phyloP scores from a whole-genome alignment of 352 stramenopile genomes.

The Globisporangium rhizosaccharum region DNA sequence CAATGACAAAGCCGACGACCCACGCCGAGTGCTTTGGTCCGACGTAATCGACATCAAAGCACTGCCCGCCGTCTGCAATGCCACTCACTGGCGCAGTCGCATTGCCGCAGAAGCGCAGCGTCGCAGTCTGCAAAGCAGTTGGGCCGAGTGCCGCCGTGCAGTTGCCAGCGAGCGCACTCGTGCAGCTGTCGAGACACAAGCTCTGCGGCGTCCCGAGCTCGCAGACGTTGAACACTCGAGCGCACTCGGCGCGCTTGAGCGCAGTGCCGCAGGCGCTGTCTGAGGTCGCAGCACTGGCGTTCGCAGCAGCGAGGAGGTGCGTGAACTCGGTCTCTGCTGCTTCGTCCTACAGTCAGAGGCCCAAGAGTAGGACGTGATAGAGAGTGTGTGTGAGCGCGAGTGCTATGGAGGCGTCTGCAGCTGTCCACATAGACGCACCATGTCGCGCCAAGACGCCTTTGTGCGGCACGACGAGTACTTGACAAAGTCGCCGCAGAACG shows the following conservation, averaged over 20 bases:
- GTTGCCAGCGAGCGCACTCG: slow-evolving; percentile 27
- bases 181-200: slow-evolving; percentile 50
- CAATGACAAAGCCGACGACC: slow-evolving; percentile 77
- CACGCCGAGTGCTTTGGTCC: slow-evolving; percentile 59
- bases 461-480: slow-evolving; percentile 53
- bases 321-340: slow-evolving; percentile 29
- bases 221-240: slow-evolving; percentile 62
- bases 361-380: neutral
- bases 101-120: slow-evolving; percentile 28
- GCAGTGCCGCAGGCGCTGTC: slow-evolving; percentile 23
- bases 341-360: slow-evolving; percentile 23
- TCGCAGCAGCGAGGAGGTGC: slow-evolving; percentile 21
- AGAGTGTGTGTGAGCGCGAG: neutral
- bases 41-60: slow-evolving; percentile 60
- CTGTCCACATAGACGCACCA: slow-evolving; percentile 23
- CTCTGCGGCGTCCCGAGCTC: slow-evolving; percentile 57
- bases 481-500: slow-evolving; percentile 52
- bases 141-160: slow-evolving; percentile 23
- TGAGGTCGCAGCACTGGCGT: neutral
- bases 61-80: slow-evolving; percentile 50
- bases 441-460: slow-evolving; percentile 34
- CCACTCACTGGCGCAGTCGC: slow-evolving; percentile 15
- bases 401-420: neutral
- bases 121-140: slow-evolving; percentile 1
- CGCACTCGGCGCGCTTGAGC: slow-evolving; percentile 44